Percentiles rank a stretch among this genome's conserved stretches.
Conservation (phyloP, 2,329 filamentous ascomycete species). For the Paraphoma chrysanthemicola region DNA sequence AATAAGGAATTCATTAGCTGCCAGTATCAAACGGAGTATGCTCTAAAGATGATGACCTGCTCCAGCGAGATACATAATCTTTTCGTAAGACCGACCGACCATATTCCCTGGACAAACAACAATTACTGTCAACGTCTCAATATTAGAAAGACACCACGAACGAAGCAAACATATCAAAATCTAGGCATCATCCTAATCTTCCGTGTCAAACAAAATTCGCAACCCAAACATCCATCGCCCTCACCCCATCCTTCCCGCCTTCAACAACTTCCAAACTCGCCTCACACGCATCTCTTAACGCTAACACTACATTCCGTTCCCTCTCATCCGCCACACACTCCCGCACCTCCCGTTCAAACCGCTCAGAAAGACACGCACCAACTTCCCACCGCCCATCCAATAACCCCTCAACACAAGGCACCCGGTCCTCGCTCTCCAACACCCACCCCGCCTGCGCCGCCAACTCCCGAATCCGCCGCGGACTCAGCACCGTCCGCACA, state of each 20-base stretch:
- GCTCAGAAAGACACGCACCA: conserved; percentile 16
- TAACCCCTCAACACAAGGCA: conserved; percentile 50
- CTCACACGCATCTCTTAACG: conserved; percentile 26
- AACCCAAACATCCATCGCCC: conserved; percentile 28
- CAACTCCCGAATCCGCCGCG: conserved; percentile 48
- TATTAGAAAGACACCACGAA: too few species aligned
- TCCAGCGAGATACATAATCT: too few species aligned
- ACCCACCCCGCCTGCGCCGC: conserved; percentile 49
- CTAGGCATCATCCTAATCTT: too few species aligned
- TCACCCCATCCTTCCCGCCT: conserved; percentile 20
- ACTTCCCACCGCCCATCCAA: conserved; percentile 54
- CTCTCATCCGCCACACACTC: conserved; percentile 19
- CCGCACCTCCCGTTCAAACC: conserved; percentile 21
- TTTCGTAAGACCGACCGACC: too few species aligned
- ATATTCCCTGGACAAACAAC: too few species aligned
- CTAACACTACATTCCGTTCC: conserved; percentile 18
- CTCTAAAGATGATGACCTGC: too few species aligned
- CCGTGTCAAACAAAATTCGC: conserved; percentile 23
- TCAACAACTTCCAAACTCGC: conserved; percentile 19
- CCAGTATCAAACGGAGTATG: too few species aligned
- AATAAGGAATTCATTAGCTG: too few species aligned
- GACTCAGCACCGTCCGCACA: conserved; percentile 56
- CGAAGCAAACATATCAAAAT: too few species aligned
- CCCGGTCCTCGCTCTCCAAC: conserved; percentile 44
- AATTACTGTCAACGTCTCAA: too few species aligned